These are phyloP conservation scores for Penicillium glabrum DNA, from an alignment of 2,329 filamentous ascomycete genomes.

Conservation along the genomic window DNA sequence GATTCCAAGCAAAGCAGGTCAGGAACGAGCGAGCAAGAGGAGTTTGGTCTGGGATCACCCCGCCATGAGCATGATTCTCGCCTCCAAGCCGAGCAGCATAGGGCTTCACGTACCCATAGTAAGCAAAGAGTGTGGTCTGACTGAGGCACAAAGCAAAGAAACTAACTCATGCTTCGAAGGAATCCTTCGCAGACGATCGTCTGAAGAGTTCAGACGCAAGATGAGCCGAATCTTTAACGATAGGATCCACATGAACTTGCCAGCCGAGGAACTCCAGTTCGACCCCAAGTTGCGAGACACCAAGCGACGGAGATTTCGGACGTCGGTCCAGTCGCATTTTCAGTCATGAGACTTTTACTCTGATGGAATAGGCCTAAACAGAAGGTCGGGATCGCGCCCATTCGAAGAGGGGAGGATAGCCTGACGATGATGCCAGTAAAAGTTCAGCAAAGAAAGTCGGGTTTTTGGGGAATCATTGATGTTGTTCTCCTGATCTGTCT, in stretches of 20 bases:
- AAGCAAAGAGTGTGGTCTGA: constrained; percentile 5
- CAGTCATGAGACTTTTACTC: constrained; percentile 4
- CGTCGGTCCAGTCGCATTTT: constrained; percentile 16
- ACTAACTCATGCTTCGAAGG: background rate
- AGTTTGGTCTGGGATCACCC: background rate
- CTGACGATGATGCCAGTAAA: background rate
- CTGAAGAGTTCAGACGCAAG: constrained; percentile 33
- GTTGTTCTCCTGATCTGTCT: background rate
- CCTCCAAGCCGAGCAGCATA: constrained; percentile 7
- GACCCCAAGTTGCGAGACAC: constrained; percentile 13
- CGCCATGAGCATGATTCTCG: background rate
- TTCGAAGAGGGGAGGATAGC: background rate
- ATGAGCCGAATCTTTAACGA: constrained; percentile 37
- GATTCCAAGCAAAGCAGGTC: background rate
- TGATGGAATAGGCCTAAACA: background rate
- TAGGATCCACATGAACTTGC: constrained; percentile 21
- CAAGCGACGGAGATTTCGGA: constrained; percentile 8
- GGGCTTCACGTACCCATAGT: constrained; percentile 14
- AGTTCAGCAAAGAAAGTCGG: background rate
- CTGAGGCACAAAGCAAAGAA: background rate
- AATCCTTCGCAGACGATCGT: constrained; percentile 26
- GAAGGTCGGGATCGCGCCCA: background rate
- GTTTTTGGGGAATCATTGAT: background rate
- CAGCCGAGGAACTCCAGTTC: constrained; percentile 26
- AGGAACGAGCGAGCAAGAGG: background rate